Conservation (phyloP, 2,329 filamentous ascomycete species). For the Cadophora malorum region DNA sequence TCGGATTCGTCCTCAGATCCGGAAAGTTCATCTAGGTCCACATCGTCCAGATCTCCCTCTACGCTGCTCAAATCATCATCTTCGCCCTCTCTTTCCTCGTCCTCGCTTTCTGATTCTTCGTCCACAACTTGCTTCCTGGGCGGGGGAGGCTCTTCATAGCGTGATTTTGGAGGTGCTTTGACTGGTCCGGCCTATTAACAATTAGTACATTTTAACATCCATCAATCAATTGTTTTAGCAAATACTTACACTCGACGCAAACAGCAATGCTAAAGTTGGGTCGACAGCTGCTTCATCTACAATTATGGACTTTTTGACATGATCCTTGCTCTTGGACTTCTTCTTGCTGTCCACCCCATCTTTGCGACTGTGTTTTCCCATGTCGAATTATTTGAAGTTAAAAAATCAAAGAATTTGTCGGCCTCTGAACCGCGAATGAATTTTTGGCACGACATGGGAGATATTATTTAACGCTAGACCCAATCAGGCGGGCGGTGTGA, state of each 20-base stretch:
- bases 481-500: neutral
- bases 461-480: neutral
- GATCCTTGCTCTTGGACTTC: constrained; percentile 31
- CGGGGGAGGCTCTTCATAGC: constrained; percentile 45
- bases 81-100: constrained; percentile 48
- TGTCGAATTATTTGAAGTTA: constrained; percentile 28
- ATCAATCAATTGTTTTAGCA: constrained; percentile 8
- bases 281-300: constrained; percentile 61
- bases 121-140: constrained; percentile 38
- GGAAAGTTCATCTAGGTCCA: constrained; percentile 40
- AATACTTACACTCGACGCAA: constrained; percentile 72
- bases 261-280: constrained; percentile 72
- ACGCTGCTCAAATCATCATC: constrained; percentile 47
- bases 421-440: neutral
- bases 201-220: constrained; percentile 23
- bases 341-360: constrained; percentile 35
- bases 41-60: constrained; percentile 47
- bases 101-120: constrained; percentile 47
- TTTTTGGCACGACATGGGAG: neutral
- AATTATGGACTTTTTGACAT: constrained; percentile 44
- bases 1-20: constrained; percentile 48
- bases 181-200: constrained; percentile 46
- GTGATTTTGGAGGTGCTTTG: constrained; percentile 44
- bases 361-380: constrained; percentile 44
- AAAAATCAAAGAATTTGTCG: constrained; percentile 11